Base-by-base conservation (phyloP, 805 yeast genomes). In the Saccharomycopsis oosterbeekiorum region DNA sequence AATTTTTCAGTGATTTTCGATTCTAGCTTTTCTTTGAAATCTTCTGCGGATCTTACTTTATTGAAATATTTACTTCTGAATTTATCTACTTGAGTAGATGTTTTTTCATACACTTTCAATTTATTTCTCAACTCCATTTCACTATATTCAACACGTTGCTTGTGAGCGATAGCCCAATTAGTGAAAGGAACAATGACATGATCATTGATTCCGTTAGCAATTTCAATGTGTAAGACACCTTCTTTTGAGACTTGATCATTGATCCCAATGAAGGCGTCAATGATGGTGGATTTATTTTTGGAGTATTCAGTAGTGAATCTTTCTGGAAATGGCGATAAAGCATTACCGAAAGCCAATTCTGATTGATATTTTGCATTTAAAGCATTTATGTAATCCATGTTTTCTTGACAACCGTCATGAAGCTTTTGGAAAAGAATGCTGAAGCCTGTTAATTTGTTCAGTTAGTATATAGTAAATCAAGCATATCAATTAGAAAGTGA, bases 81-180 rank as follows among this genome's bases (percentile, higher is more conserved):
- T 65, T 78, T 77, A 55, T 82, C 87, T 59, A 85, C 82, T 41
- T 72, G 71, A 14, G 71, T 69, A 64, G 76, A 73, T 47, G 75
- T 78, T 59, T 73, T 76, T 56, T 81, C 81, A 70, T 82, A 87
- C 56, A 73, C 75, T 66, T 79, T 80, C 55, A 82, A 76, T 65
- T 82, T 83, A 21, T 74, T 76, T 57, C 74, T 72, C 50, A 89
- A 72, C 4, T 78, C 75, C 61, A 78, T 75, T 60, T 84, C 85
- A 17, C 88, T 82, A 67, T 80, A 82, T 47, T 80, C 83, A 1
- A 89, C 79, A 56, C 96, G 74, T 66, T 81, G 81, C 59, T 79
- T 80, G 71, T 89, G 96, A 59, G 86, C 91, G 17, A 75, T 76
- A 51, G 91, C 79, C 96, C 96, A 90, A 67, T 80, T 79, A 11